phyloP scores from a whole-genome alignment of 495 filamentous ascomycete genomes.

The Glarea lozoyensis region DNA sequence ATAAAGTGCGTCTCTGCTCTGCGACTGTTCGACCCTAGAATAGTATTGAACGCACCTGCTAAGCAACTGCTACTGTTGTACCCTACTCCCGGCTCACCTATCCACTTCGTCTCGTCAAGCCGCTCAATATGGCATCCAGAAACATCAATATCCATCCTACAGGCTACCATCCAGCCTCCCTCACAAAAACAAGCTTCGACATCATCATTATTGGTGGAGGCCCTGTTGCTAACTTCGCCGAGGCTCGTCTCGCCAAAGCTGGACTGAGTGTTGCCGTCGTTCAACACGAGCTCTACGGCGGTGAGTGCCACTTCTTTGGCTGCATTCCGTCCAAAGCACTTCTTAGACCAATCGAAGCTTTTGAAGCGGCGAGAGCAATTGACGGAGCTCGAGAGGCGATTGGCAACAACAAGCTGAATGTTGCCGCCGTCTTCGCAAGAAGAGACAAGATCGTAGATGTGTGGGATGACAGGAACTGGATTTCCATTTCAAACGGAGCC shows the following conservation, averaged over 20 bases:
- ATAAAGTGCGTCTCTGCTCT: no score
- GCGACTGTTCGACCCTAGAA: no score
- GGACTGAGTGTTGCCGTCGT: no score
- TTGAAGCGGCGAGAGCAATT: conserved; percentile 15
- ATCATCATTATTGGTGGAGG: conserved; percentile 15
- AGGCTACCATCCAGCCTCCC: conserved; percentile 6
- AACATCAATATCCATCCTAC: conserved; percentile 8
- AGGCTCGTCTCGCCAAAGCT: no score
- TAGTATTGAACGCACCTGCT: no score
- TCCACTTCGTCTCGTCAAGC: not conserved
- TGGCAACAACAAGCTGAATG: conserved; percentile 7
- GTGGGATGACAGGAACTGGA: conserved; percentile 13
- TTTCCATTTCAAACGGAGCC: conserved; percentile 4
- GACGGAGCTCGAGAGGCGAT: conserved; percentile 16
- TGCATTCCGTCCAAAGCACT: conserved; percentile 20
- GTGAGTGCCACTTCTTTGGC: conserved; percentile 20
- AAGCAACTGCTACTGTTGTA: no score
- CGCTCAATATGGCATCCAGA: not conserved
- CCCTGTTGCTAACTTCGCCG: no score
- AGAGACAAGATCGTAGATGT: conserved; percentile 11
- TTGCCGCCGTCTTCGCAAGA: conserved; percentile 17
- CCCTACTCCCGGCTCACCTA: not conserved
- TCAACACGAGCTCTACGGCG: conserved; percentile 17
- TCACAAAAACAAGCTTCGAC: conserved; percentile 10
- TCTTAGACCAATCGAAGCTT: conserved; percentile 16